Base-by-base conservation (phyloP, 305 asterid genomes). In the Solanum hybrid region DNA sequence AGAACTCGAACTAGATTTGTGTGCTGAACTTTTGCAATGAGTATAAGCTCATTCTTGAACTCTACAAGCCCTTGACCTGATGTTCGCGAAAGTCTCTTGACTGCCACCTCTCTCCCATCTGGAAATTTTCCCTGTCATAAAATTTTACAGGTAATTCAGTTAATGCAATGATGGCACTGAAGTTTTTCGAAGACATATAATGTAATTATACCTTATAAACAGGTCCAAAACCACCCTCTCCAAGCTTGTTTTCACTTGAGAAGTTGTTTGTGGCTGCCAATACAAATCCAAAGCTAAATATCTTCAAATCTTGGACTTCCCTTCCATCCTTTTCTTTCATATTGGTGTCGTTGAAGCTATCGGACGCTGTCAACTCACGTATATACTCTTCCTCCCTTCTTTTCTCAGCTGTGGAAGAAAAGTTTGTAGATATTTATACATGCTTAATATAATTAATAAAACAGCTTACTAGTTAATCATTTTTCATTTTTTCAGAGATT, bases 141-240 rank as follows among this genome's bases (percentile, higher is more conserved):
- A 24, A 2, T 14, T 86, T 69, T 86, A 82, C 0, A 13, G 35
- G 79, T 26, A 35, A 13, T 71, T 24, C 24, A 86, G 77, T 29
- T 45, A 35, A 84, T 60, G 19, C 75, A 31, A 26, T 85, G 51
- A 60, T 3, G 40, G 76, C 8, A 85, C 32, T 60, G 88, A 64
- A 19, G 24, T 64, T 38, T 85, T 86, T 10, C 3, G 2, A 76
- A 42, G 84, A 12, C 17, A 87, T 35, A 15, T 35, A 0, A 27
- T 81, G 27, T 81, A 15, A 45, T 27, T 81, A 15, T 86, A 90
- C 92, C 92, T 37, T 87, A 90, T 91, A 91, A 29, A 91, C 91
- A 1, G 89, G 89, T 88, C 92, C 93, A 90, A 90, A 91, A 64
- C 92, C 93, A 45, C 92, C 93, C 69, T 89, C 60, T 76, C 91